Conservation (phyloP, 2,329 filamentous ascomycete genomes). For the Verticillium nonalfalfae region DNA sequence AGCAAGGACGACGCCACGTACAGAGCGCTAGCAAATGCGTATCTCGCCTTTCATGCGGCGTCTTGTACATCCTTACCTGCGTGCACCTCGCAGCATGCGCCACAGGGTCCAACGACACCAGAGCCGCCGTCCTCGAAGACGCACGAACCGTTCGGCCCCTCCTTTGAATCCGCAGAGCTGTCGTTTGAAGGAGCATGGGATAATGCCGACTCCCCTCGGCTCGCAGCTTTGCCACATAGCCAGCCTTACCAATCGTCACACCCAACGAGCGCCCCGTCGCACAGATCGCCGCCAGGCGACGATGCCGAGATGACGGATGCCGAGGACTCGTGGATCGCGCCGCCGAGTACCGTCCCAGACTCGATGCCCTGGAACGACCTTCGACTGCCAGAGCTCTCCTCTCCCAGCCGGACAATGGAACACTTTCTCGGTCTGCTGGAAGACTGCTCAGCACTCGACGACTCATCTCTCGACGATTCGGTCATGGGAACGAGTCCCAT, state of each 20-base stretch:
- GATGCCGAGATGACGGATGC: not conserved
- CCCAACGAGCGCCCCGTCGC: not conserved
- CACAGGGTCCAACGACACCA: not conserved
- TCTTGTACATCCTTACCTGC: slow-evolving; percentile 4
- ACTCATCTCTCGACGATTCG: not conserved
- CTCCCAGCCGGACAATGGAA: slow-evolving; percentile 45
- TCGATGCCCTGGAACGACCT: slow-evolving; percentile 39
- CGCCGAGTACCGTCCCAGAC: slow-evolving; percentile 46
- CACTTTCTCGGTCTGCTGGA: slow-evolving; percentile 20
- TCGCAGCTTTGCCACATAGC: not conserved
- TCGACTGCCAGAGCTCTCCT: slow-evolving; percentile 25
- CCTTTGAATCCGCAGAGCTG: slow-evolving; percentile 20
- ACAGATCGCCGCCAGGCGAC: not conserved
- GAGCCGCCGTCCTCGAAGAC: not conserved
- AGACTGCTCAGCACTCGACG: not conserved
- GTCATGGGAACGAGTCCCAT: not conserved
- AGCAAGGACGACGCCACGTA: slow-evolving; percentile 41
- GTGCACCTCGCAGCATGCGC: not conserved
- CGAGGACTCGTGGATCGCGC: slow-evolving; percentile 15
- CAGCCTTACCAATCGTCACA: not conserved
- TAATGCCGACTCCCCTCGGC: slow-evolving; percentile 28
- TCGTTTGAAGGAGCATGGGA: slow-evolving; percentile 40
- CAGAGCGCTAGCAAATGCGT: slow-evolving; percentile 41
- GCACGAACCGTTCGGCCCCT: not conserved
- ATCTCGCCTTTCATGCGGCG: slow-evolving; percentile 38